phyloP scores from a whole-genome alignment of 805 yeast genomes.

The Ogataea kodamae region DNA sequence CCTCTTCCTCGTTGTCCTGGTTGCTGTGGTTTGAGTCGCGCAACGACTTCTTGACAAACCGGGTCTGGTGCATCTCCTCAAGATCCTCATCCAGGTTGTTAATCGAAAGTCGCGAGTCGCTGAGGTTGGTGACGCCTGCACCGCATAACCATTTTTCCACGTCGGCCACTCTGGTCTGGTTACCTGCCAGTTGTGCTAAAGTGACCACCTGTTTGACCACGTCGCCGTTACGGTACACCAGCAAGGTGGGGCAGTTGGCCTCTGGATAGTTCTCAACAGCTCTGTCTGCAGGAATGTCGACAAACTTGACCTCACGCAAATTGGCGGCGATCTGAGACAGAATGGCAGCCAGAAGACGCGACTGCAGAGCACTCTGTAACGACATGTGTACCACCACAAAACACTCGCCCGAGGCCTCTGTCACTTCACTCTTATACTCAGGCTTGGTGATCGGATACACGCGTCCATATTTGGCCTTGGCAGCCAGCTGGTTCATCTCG shows the following conservation, averaged over 20 bases:
- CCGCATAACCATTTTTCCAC: conserved; percentile 69
- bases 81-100: conserved; percentile 54
- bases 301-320: conserved; percentile 81
- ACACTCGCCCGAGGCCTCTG: conserved; percentile 65
- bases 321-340: conserved; percentile 56
- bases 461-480: conserved; percentile 61
- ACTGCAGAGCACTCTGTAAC: conserved; percentile 63
- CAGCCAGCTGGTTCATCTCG: conserved; percentile 62
- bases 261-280: conserved; percentile 94
- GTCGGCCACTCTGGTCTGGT: conserved; percentile 64
- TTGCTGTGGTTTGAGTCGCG: conserved; percentile 36
- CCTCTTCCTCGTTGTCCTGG: conserved; percentile 39
- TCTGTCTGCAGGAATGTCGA: conserved; percentile 85
- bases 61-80: conserved; percentile 48
- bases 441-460: conserved; percentile 80
- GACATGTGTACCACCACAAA: conserved; percentile 80
- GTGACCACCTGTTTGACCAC: conserved; percentile 82
- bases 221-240: conserved; percentile 74
- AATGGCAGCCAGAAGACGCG: conserved; percentile 64
- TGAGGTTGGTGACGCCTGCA: conserved; percentile 58
- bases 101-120: conserved; percentile 62
- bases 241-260: conserved; percentile 82
- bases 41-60: conserved; percentile 57
- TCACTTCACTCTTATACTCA: conserved; percentile 82
- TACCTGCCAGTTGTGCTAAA: conserved; percentile 79